Evolutionary conservation across 1,139 yeast species (phyloP), one percentile per base, ranked within the genome.

Genomic region (Sugiyamaella pinicola): DNA sequence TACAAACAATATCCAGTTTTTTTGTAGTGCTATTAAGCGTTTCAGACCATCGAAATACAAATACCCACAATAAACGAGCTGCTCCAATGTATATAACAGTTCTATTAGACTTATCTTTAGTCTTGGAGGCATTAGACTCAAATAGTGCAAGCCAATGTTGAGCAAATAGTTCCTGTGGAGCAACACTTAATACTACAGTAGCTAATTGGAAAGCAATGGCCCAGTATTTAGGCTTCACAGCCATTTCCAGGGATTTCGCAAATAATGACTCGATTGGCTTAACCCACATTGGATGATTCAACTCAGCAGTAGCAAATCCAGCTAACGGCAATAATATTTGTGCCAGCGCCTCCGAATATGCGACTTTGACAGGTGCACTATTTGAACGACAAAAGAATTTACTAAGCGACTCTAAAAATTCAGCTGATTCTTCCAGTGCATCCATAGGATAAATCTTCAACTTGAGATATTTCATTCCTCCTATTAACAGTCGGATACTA

Each of bases 251-350:
- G 1, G 85, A 82, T 54, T 79, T 79, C 12, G 78, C 69, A 65
- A 80, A 85, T 2, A 90, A 80, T 17, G 74, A 70, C 31, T 80
- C 80, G 52, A 89, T 80, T 0, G 96, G 95, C 49, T 83, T 87
- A 0, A 85, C 84, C 99, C 99, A 95, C 0, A 87, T 83, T 2
- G 99, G 99, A 68, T 90, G 96, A 64, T 95, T 93, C 0, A 90
- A 90, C 67, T 95, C 99, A 0, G 97, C 99, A 0, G 97, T 88
- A 33, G 91, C 77, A 1, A 81, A 77, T 17, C 89, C 95, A 0
- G 97, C 96, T 39, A 93, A 71, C 0, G 98, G 96, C 42, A 88
- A 71, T 2, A 95, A 70, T 38, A 95, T 76, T 55, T 81, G 84
- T 51, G 86, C 78, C 41, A 91, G 75, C 1, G 89, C 95, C 58